Conservation (phyloP, 78 protist genomes). For the Isochrysis galbana region DNA sequence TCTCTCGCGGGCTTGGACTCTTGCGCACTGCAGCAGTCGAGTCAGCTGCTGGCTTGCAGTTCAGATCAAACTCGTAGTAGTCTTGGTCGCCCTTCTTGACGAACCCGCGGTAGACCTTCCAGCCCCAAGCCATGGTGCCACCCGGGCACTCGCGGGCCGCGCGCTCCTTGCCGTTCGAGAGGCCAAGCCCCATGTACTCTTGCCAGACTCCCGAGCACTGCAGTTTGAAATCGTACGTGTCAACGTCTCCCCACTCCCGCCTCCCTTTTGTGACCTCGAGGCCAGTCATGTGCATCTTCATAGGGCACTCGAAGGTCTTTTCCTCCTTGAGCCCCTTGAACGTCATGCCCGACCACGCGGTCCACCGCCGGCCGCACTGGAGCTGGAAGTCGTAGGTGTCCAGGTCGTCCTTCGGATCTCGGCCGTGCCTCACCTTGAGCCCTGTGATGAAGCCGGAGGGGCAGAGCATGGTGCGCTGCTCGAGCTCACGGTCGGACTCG, state of each 20-base stretch:
- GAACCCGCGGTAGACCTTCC: background rate
- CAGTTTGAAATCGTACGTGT: constrained; percentile 10
- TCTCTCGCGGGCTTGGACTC: background rate
- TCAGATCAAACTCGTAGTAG: constrained; percentile 1
- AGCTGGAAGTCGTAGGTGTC: constrained; percentile 12
- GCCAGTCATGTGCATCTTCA: constrained; percentile 22
- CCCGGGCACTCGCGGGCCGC: background rate
- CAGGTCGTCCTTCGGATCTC: background rate
- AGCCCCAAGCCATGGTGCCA: background rate
- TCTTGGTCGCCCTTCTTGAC: background rate
- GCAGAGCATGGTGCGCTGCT: constrained; percentile 3
- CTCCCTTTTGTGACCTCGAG: background rate
- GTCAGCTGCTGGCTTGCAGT: background rate
- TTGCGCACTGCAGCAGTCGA: background rate
- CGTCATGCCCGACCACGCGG: background rate
- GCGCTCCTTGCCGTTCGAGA: background rate
- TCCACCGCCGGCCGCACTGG: constrained; percentile 1
- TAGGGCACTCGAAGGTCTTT: background rate
- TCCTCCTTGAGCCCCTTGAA: background rate
- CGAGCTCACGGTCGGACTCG: background rate
- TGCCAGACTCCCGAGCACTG: constrained; percentile 20
- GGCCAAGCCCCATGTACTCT: background rate
- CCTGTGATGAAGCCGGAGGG: constrained; percentile 11
- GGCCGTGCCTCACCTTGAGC: background rate
- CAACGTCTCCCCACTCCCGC: background rate